Percentiles rank a stretch among this genome's conserved stretches.
phyloP scores from a whole-genome alignment of 495 filamentous ascomycete genomes.

The Sporormia fimetaria region DNA sequence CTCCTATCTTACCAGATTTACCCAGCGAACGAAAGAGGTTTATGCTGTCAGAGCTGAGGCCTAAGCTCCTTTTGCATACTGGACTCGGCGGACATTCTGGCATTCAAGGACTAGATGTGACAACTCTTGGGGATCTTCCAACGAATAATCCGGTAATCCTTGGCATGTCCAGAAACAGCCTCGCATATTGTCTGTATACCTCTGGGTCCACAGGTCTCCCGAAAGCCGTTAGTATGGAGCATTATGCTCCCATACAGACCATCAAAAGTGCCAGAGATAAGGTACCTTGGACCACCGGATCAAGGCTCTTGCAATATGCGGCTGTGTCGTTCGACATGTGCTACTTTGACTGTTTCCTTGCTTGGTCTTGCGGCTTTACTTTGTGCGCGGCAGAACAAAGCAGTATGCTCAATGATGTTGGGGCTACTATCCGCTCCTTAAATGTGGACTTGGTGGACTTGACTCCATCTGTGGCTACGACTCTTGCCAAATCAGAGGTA shows the following conservation, averaged over 20 bases:
- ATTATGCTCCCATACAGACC: conserved; percentile 33
- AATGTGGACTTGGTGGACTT: conserved; percentile 31
- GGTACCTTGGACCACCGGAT: conserved; percentile 31
- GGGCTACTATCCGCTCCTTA: conserved; percentile 26
- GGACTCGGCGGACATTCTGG: conserved; percentile 13
- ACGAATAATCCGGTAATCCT: conserved; percentile 8
- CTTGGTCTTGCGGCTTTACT: conserved; percentile 35
- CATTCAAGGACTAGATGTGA: conserved; percentile 5
- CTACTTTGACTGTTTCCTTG: conserved; percentile 38
- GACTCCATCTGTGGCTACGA: conserved; percentile 35
- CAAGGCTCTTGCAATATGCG: conserved; percentile 33
- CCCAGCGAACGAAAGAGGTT: conserved; percentile 31
- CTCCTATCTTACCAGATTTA: conserved; percentile 32
- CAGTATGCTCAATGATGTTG: conserved; percentile 29
- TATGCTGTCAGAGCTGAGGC: conserved; percentile 33
- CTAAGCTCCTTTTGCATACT: conserved; percentile 24
- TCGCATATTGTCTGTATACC: conserved; percentile 36
- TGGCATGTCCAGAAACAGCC: conserved; percentile 6
- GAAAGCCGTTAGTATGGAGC: conserved; percentile 35
- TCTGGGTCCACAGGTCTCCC: conserved; percentile 35
- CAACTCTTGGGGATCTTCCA: not conserved
- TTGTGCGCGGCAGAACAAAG: conserved; percentile 32
- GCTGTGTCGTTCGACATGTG: conserved; percentile 40
- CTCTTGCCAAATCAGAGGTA: conserved; percentile 23
- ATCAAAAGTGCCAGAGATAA: conserved; percentile 27